These are phyloP conservation scores for Parasarocladium wereldwijsianum DNA, from an alignment of 2,329 filamentous ascomycete genomes.

Conservation along the genomic window DNA sequence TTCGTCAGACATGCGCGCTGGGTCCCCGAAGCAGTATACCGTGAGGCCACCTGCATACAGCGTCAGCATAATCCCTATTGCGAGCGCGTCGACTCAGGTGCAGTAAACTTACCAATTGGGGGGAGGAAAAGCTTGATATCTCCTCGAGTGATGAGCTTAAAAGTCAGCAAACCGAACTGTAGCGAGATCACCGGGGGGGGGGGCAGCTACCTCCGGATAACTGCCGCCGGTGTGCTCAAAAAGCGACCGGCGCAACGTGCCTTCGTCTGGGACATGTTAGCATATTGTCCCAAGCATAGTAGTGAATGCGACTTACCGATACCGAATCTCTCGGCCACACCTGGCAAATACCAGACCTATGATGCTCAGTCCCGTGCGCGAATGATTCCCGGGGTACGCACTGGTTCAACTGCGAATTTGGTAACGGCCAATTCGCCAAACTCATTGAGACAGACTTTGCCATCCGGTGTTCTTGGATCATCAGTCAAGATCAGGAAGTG, in stretches of 20 bases:
- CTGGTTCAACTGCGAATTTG: slow-evolving; percentile 92
- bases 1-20: slow-evolving; percentile 83
- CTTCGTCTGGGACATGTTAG: slow-evolving; percentile 54
- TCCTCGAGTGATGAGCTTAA: slow-evolving; percentile 68
- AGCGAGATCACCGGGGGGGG: background rate
- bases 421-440: slow-evolving; percentile 81
- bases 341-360: slow-evolving; percentile 65
- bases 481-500: slow-evolving; percentile 8
- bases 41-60: slow-evolving; percentile 55
- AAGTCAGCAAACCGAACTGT: slow-evolving; percentile 9
- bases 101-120: slow-evolving; percentile 80
- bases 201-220: slow-evolving; percentile 59
- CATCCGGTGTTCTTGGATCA: slow-evolving; percentile 45
- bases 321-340: slow-evolving; percentile 82
- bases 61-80: slow-evolving; percentile 1
- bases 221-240: slow-evolving; percentile 95
- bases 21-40: slow-evolving; percentile 94
- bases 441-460: slow-evolving; percentile 81
- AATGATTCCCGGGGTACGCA: slow-evolving; percentile 23
- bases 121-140: slow-evolving; percentile 95
- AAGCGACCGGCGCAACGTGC: slow-evolving; percentile 66
- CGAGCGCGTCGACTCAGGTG: no score
- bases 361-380: background rate
- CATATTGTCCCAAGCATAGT: slow-evolving; percentile 7
- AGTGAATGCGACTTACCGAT: slow-evolving; percentile 42